Evolutionary conservation across 176 grass and related monocot species (phyloP), one percentile per base, ranked within the genome.

Genomic region (Dendrocalamus sinicus): DNA sequence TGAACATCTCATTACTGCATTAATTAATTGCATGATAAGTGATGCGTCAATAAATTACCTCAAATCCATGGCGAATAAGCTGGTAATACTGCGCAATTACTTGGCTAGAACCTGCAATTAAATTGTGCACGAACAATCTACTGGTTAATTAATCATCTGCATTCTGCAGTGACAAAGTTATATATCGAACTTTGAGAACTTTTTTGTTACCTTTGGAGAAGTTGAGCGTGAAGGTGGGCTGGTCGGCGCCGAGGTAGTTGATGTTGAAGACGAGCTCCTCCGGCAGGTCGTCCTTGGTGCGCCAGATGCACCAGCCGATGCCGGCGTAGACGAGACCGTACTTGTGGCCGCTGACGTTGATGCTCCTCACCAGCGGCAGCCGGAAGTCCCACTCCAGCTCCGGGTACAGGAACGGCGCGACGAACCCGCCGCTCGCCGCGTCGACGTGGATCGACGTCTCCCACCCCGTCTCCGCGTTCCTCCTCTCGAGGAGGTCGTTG

Each of bases 311-410:
- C 95, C 95, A 98, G 0, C 93, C 93, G 43, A 98, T 72, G 23
- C 95, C 95, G 16, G 95, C 91, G 73, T 94, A 98, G 1, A 98
- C 95, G 75, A 95, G 93, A 24, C 95, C 95, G 72, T 95, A 98
- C 82, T 98, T 98, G 93, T 98, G 95, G 0, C 93, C 95, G 54
- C 95, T 98, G n/a, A 98, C 93, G 66, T 98, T 98, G 60, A 98
- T 98, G 89, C 93, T 93, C 79, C 93, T 98, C 24, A 95, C 93
- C 23, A 92, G 74, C 50, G 93, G 89, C n/a, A 95, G 89, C 20
- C 95, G 70, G 77, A 98, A 98, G 80, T 95, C 95, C 95, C 95
- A 98, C 73, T 95, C 91, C 83, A 98, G 67, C 2, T 95, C 83
- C 41, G 93, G 95, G 81, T 93, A 87, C 67, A 98, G 37, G 85